Evolutionary conservation across 768 basidiomycete species (phyloP), one percentile per base, ranked within the genome.

Genomic region (Pholiota conissans): DNA sequence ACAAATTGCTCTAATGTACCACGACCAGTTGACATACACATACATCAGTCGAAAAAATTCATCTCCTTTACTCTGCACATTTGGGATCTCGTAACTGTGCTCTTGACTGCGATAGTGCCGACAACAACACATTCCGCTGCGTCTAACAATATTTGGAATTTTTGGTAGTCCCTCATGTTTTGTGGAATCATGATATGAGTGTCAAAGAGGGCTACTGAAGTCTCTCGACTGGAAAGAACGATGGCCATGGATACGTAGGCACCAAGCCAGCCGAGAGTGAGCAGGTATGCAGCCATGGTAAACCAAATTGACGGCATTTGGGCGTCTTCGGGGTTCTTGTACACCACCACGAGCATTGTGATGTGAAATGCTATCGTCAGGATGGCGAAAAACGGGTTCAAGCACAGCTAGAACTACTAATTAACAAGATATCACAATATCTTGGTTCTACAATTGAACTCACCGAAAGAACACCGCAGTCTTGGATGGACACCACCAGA

Each of bases 211-310:
- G 49, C 48, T 20, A 65, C 48, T 42, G 52, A 52, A 20, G 5
- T 57, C 49, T 57, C 52, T 59, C 59, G 58, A 49, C 52, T 60
- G 24, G 64, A 61, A 16, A 65, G 59, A 27, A 73, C 60, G 37
- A 68, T 39, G 40, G 65, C 58, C 67, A 73, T 70, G 22, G 67
- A 63, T 24, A 68, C 56, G 54, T 68, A 69, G 4, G 67, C 66
- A 42, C 61, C 64, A 3, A 70, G 49, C 69, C 69, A 71, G 29
- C 64, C 57, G 30, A 65, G 46, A n/a, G 63, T 65, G 20, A 71
- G 62, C 16, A 69, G 26, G 51, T 65, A 71, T 2, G 65, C 66
- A 6, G 55, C 45, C n/a, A 65, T 47, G 32, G 64, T 64, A 39
- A 61, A 64, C 32, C 56, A 49, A 16, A 56, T 48, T 27, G 55